Evolutionary conservation across 129 eudicot genomes (phyloP).

Genomic region (Flaveria linearis): DNA sequence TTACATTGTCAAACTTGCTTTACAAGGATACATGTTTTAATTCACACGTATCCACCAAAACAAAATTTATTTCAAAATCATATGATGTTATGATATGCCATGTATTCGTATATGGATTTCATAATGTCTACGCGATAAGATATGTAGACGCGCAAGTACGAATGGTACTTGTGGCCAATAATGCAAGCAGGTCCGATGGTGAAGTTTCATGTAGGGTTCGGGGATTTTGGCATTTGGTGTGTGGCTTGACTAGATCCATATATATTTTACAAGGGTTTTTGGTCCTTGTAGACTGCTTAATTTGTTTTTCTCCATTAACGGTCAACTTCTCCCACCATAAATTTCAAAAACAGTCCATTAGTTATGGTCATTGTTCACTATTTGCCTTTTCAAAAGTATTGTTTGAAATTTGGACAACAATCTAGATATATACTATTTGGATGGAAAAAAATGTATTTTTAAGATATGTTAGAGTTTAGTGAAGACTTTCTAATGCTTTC

Average conservation of each 20-base stretch:
- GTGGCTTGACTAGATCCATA: slow-evolving; percentile 39
- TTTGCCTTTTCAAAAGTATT: background rate
- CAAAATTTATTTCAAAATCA: background rate
- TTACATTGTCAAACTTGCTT: too few relatives aligned
- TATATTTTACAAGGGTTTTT: background rate
- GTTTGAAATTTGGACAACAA: background rate
- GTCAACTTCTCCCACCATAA: slow-evolving; percentile 44
- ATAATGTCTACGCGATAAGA: background rate
- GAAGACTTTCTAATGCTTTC: too few relatives aligned
- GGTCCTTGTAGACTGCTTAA: slow-evolving; percentile 50
- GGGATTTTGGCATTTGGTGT: slow-evolving; percentile 13
- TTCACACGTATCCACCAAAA: background rate
- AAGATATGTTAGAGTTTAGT: too few relatives aligned
- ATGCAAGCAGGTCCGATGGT: slow-evolving; percentile 15
- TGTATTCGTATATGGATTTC: background rate
- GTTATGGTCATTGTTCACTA: background rate
- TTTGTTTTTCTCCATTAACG: slow-evolving; percentile 31
- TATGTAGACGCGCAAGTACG: background rate
- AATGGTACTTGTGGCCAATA: slow-evolving; percentile 5
- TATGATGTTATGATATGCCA: background rate
- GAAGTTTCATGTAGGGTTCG: slow-evolving; percentile 31
- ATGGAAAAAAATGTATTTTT: too few relatives aligned
- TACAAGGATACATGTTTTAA: too few relatives aligned
- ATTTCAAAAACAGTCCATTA: slow-evolving; percentile 15
- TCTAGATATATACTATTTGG: background rate